Evolutionary conservation across 495 filamentous ascomycete genomes (phyloP), one percentile per base, ranked within the genome.

Genomic region (Neurospora sp.): DNA sequence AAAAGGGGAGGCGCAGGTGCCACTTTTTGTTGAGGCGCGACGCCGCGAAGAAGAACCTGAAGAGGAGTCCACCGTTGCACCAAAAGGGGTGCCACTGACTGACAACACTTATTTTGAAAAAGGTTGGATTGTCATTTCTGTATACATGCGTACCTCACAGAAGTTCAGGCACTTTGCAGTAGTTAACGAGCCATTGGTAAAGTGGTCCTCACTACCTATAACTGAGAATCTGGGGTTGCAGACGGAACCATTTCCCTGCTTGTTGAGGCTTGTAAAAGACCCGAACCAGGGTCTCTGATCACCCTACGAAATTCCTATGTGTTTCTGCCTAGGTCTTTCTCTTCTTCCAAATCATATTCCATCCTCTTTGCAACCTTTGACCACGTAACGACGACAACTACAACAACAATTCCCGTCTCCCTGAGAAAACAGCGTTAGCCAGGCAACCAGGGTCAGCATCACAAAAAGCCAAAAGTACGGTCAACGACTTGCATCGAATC

Each of bases 401-500:
- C 53, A 61, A 31, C 27, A 61, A 65, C 27, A 35, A 65, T 35
- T 59, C 47, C 10, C 20, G 45, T 53, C 45, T 12, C 53, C 22
- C 27, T 7, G 53, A 35, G 12, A 31, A 61, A 65, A 35, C 53
- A 65, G 42, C 39, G 27, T 35, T 27, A 47, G 14, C 16, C 14
- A 22, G 44, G 3, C 37, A 22, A 42, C 38, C 22, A 42, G 39
- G 72, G 31, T 27, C 39, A 71, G 38, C 10, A 20, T 37, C 20
- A 10, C 1, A 42, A 38, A 4, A 53, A 38, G 27, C n/a, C 16
- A 39, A 45, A 70, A 65, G 59, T 20, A 41, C 22, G 20, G 68
- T 65, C 70, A 61, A 73, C 70, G 70, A 65, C 45, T 39, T 38
- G 38, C 27, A 47, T 73, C 45, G 69, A 70, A n/a, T 61, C 31